Conservation (phyloP, 1,284 basidiomycete genomes). For the Trichosporon sp. region DNA sequence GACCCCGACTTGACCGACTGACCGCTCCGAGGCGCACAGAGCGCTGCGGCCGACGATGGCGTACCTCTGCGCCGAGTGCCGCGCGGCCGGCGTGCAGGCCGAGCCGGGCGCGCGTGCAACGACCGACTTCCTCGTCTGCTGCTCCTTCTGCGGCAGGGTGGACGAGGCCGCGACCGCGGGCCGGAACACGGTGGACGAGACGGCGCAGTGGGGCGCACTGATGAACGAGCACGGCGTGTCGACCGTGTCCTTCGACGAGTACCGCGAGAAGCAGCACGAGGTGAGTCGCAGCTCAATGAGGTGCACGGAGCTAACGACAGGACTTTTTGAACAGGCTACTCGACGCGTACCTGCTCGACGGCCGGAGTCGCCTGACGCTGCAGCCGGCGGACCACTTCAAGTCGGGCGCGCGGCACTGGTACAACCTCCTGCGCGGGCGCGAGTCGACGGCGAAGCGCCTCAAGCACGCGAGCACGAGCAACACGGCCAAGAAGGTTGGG, state of each 20-base stretch:
- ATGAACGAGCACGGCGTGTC: constrained; percentile 14
- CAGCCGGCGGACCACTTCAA: constrained; percentile 15
- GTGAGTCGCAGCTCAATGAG: background rate
- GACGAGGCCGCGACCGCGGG: constrained; percentile 22
- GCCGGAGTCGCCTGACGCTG: constrained; percentile 4
- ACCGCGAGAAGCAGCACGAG: constrained; percentile 14
- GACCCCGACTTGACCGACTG: background rate
- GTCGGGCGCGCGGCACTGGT: constrained; percentile 15
- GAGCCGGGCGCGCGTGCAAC: background rate
- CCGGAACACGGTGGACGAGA: constrained; percentile 15
- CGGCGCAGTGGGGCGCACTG: constrained; percentile 18
- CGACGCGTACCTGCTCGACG: constrained; percentile 16
- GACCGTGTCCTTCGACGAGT: constrained; percentile 11
- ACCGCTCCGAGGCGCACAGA: background rate
- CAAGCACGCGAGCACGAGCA: constrained; percentile 10
- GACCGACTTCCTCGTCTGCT: constrained; percentile 17
- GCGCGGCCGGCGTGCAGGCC: constrained; percentile 5
- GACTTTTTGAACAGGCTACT: constrained; percentile 13
- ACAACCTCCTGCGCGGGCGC: constrained; percentile 13
- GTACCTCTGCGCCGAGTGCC: constrained; percentile 12
- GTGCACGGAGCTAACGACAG: constrained; percentile 9
- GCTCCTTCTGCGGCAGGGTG: constrained; percentile 27
- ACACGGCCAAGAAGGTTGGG: constrained; percentile 7
- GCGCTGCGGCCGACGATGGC: background rate
- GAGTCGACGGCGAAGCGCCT: background rate